Base-by-base conservation (phyloP, 2,329 filamentous ascomycete genomes). In the Pestalotiopsis sp. region DNA sequence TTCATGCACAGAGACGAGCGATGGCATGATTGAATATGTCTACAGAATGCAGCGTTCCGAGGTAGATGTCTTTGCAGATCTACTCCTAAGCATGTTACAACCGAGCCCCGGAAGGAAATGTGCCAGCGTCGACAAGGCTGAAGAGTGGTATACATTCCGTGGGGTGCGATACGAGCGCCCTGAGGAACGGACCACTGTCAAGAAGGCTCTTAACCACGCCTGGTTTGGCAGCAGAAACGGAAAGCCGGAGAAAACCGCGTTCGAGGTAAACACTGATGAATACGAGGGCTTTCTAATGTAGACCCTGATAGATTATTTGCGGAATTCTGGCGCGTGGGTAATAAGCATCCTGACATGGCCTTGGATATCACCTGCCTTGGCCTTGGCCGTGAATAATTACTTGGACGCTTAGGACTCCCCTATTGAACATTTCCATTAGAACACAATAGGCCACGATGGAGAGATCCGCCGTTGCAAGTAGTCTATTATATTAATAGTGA, bases 1-100 rank as follows among this genome's bases (percentile, higher is more conserved):
- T 23, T 64, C 61, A 12, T 64, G 39, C 39, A 49, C 11, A 14
- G n/a, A n/a, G 20, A 64, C 36, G 17, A 9, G 6, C 11, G 63
- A 66, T 39, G 63, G 49, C 13, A 66, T 66, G 63, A 38, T 66
- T 4, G 45, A 39, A 4, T 66, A 57, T 57, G 25, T 57, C 6
- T 66, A 66, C 49, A 23, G 25, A 23, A 36, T 66, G 27, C 20
- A 25, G 20, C 7, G 49, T 13, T 45, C 52, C 6, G 63, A 66
- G 27, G 25, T 57, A 25, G 45, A 13, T 39, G 17, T 31, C 17
- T 66, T 66, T 23, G 49, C 63, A 9, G 63, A 56, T 39, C 36
- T 66, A 7, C 25, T 57, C 4, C 12, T 27, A 12, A 57, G n/a
- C 23, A 66, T 66, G 63, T 56, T 66, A 25, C n/a, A 17, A 36